Evolutionary conservation across 495 filamentous ascomycete genomes (phyloP), one percentile per base, ranked within the genome.

Genomic region (Aeminium ludgeri): DNA sequence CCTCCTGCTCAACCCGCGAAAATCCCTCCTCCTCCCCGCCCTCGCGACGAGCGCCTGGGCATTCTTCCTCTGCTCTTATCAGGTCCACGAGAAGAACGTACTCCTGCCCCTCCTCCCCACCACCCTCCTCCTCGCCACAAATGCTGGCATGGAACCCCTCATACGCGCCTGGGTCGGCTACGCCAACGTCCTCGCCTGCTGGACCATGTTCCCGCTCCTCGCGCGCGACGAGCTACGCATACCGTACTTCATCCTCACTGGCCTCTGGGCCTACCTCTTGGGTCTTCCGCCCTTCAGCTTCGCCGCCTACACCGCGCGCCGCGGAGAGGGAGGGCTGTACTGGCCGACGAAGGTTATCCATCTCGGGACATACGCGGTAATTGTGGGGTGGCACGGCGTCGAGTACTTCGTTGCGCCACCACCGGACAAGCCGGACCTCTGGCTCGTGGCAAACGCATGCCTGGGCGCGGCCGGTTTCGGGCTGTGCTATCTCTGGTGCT

Each of bases 61-160:
- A 2, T 97, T 97, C 65, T 97, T 95, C 59, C 63, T 97, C 10
- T 94, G 86, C 59, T 86, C 81, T 39, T 97, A 93, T 61, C 89
- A 97, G 49, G 89, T 97, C 0, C 89, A 97, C 57, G 89, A 97
- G 60, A 97, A 97, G 64, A 91, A 82, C 49, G 83, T 92, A 0
- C 65, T 97, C 4, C 70, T 97, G 0, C 89, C 89, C 2, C 65
- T 96, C 18, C 72, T 94, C 45, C 89, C 89, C 0, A 89, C 87
- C 76, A 94, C 86, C 0, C 62, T 94, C 7, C 64, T 94, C 3
- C 70, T 96, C 15, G 80, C 80, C 12, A 74, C 78, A 3, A 70
- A 76, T 36, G 72, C 80, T 30, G 85, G 85, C 0, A 64, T 96
- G 19, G 71, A 71, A 38, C 79, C 77, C 45, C 72, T 76, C 29